Evolutionary conservation across 2,329 filamentous ascomycete genomes (phyloP).

Genomic region (Ophiostoma novo-ulmi): DNA sequence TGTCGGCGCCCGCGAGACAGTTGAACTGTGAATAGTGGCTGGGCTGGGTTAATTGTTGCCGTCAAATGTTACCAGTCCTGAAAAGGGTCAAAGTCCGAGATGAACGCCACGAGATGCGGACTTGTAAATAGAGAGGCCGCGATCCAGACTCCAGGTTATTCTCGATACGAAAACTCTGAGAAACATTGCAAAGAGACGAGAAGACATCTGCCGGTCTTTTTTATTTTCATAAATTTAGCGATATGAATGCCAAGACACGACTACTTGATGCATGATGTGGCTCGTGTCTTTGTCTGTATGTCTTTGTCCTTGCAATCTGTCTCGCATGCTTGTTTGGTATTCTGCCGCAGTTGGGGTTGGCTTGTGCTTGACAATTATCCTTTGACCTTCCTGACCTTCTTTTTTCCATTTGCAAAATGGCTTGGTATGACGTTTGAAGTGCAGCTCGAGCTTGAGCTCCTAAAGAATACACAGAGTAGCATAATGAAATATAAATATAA

Average conservation of each 20-base stretch:
- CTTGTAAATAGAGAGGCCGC: not conserved
- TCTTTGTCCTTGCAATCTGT: not conserved
- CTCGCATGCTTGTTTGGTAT: not conserved
- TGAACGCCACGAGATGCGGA: not conserved
- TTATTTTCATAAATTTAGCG: not conserved
- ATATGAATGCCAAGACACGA: not conserved
- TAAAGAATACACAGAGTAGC: not conserved
- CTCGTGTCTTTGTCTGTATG: not conserved
- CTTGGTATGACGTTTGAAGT: slow-evolving; percentile 3
- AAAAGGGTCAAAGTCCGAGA: slow-evolving; percentile 11
- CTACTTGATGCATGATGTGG: slow-evolving; percentile 8
- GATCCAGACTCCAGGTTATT: not conserved
- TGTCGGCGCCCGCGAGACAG: not conserved
- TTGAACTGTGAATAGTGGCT: not conserved
- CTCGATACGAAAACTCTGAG: too few species aligned
- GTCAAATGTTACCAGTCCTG: not conserved
- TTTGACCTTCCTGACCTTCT: not conserved
- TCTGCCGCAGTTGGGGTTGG: not conserved
- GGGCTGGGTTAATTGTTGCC: slow-evolving; percentile 6
- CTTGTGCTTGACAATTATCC: not conserved
- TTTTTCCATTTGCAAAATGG: not conserved
- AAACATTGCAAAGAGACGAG: not conserved
- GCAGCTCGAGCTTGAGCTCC: not conserved
- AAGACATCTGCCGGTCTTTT: slow-evolving; percentile 1
- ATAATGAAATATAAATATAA: not conserved